phyloP scores from a whole-genome alignment of 1,284 basidiomycete genomes.

The Ceratobasidium sp. region DNA sequence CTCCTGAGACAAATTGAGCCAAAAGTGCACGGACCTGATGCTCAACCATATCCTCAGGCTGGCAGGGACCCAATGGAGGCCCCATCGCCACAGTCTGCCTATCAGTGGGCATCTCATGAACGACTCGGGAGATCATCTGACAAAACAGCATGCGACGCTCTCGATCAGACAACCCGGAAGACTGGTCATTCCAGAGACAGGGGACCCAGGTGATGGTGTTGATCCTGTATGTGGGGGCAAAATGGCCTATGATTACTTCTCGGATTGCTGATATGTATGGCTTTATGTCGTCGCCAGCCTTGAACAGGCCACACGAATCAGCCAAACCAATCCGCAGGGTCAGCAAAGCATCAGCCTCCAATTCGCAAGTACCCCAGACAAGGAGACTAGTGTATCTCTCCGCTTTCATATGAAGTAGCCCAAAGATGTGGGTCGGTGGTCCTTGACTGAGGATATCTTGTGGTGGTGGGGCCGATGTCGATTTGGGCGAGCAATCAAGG shows the following conservation, averaged over 20 bases:
- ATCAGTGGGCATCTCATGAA: constrained; percentile 1
- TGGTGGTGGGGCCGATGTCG: background rate
- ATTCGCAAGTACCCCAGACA: constrained; percentile 3
- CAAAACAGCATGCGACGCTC: background rate
- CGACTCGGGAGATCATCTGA: constrained; percentile 10
- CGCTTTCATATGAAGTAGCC: background rate
- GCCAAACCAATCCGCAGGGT: too few relatives aligned
- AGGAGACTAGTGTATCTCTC: background rate
- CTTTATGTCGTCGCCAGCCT: too few relatives aligned
- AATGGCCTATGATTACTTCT: too few relatives aligned
- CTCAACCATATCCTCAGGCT: background rate
- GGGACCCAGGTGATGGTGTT: too few relatives aligned
- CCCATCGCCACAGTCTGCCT: background rate
- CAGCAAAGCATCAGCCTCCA: background rate
- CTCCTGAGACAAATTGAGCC: background rate
- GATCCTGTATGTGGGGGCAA: too few relatives aligned
- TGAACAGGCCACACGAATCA: too few relatives aligned
- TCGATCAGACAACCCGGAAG: background rate
- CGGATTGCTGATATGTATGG: too few relatives aligned
- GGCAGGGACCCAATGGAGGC: background rate
- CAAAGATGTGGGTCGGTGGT: constrained; percentile 1
- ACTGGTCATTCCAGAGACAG: background rate
- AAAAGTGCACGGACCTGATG: background rate
- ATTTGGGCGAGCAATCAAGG: background rate
- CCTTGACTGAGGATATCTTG: background rate